These are phyloP conservation scores for Torulaspora pretoriensis DNA, from an alignment of 1,139 yeast species.

Conservation along the genomic window DNA sequence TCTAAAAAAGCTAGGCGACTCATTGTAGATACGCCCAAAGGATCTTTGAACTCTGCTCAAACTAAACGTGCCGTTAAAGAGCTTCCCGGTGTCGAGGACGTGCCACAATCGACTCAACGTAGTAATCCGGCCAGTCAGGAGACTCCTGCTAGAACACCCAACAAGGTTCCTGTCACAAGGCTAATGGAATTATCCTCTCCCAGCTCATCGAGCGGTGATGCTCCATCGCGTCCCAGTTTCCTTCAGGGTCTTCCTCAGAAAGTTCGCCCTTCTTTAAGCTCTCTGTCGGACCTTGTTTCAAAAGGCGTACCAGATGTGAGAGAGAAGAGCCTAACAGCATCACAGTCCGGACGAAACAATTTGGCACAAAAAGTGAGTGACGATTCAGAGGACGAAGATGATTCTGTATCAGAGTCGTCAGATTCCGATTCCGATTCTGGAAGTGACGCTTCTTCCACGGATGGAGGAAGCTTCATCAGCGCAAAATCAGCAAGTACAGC, in stretches of 20 bases:
- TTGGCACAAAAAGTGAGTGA: constrained; percentile 24
- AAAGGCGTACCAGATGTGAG: constrained; percentile 63
- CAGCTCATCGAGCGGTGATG: constrained; percentile 8
- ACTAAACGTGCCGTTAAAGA: constrained; percentile 4
- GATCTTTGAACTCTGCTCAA: constrained; percentile 22
- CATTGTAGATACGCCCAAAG: constrained; percentile 40
- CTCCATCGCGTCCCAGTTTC: constrained; percentile 17
- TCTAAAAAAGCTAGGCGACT: constrained; percentile 34
- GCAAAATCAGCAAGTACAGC: constrained; percentile 42
- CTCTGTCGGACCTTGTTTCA: constrained; percentile 53
- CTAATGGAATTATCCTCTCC: constrained; percentile 21
- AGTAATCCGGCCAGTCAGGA: constrained; percentile 8
- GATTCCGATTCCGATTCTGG: constrained; percentile 25
- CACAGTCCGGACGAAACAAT: constrained; percentile 33
- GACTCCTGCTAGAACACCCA: constrained; percentile 20
- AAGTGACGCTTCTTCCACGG: constrained; percentile 26
- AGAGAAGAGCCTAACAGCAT: constrained; percentile 43
- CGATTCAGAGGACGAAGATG: constrained; percentile 28
- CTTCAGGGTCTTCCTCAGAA: constrained; percentile 24
- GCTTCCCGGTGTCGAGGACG: constrained; percentile 13
- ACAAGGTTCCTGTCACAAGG: constrained; percentile 20
- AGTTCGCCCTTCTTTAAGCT: constrained; percentile 43
- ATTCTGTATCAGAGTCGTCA: constrained; percentile 6
- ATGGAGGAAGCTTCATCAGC: constrained; percentile 38
- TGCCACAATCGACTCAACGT: constrained; percentile 22